Percentiles rank a stretch among this genome's conserved stretches.
These are phyloP conservation scores for Calamus simplicifolius DNA, from an alignment of 176 grass and related monocot genomes.

Conservation along the genomic window DNA sequence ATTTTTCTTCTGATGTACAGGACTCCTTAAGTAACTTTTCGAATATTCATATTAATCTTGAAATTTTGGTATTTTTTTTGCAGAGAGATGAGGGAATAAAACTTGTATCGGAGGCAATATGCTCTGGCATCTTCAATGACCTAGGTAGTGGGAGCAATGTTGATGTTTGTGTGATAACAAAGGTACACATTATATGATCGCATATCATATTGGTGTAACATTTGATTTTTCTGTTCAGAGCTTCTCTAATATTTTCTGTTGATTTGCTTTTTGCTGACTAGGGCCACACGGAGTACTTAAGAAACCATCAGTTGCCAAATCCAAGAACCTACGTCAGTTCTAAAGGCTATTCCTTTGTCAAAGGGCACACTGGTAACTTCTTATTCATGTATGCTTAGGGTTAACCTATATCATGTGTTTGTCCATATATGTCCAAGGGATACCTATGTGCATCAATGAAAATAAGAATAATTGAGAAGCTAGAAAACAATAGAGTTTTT, in stretches of 20 bases:
- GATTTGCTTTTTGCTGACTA: slow-evolving; percentile 6
- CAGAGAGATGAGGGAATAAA: slow-evolving; percentile 87
- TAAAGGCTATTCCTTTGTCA: slow-evolving; percentile 71
- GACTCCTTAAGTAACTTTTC: too few species aligned
- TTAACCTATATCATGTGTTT: too few species aligned
- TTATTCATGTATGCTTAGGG: too few species aligned
- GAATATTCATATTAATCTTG: too few species aligned
- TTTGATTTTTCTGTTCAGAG: neutral
- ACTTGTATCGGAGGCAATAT: slow-evolving; percentile 64
- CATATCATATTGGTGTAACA: neutral
- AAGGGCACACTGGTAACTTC: slow-evolving; percentile 64
- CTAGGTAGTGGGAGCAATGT: slow-evolving; percentile 95
- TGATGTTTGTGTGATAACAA: slow-evolving; percentile 95
- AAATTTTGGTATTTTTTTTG: slow-evolving; percentile 1
- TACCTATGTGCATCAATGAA: too few species aligned
- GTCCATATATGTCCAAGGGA: too few species aligned
- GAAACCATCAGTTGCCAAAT: slow-evolving; percentile 74
- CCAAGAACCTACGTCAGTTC: slow-evolving; percentile 72
- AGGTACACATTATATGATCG: slow-evolving; percentile 36
- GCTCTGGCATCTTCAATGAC: slow-evolving; percentile 91
- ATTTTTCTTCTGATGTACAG: too few species aligned
- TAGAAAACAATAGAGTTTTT: too few species aligned
- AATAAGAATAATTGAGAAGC: too few species aligned
- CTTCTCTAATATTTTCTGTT: slow-evolving; percentile 5
- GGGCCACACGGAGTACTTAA: slow-evolving; percentile 81